Evolutionary conservation across 805 yeast genomes (phyloP).

Genomic region (Sugiyamaella lignohabitans): DNA sequence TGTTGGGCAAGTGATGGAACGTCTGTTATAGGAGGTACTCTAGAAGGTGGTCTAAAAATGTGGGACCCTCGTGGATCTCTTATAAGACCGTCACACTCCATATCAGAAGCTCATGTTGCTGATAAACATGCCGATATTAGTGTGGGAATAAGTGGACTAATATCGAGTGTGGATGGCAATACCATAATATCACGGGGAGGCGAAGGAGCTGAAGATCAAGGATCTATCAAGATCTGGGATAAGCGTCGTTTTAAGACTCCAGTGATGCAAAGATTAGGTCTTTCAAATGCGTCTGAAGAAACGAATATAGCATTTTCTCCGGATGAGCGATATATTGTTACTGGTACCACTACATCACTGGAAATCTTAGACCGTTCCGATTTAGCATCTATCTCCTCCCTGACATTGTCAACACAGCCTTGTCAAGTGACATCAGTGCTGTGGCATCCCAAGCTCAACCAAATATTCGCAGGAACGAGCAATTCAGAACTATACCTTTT

Average conservation of each 20-base stretch:
- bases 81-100: constrained; percentile 21
- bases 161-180: constrained; percentile 10
- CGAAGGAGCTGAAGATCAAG: constrained; percentile 5
- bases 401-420: not conserved
- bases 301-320: constrained; percentile 23
- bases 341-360: constrained; percentile 19
- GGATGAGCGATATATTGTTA: constrained; percentile 22
- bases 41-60: constrained; percentile 22
- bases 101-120: constrained; percentile 22
- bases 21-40: constrained; percentile 17
- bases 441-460: constrained; percentile 30
- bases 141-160: constrained; percentile 9
- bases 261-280: constrained; percentile 16
- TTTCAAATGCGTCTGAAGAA: constrained; percentile 16
- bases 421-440: constrained; percentile 14
- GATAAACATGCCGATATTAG: not conserved
- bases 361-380: constrained; percentile 28
- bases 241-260: constrained; percentile 22
- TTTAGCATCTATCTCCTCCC: constrained; percentile 20
- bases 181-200: constrained; percentile 22
- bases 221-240: constrained; percentile 29
- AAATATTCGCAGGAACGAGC: constrained; percentile 27
- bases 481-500: constrained; percentile 26
- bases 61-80: constrained; percentile 28
- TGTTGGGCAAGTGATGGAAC: constrained; percentile 20